Conservation (phyloP, 495 filamentous ascomycete species). For the Amphirosellinia nigrospora region DNA sequence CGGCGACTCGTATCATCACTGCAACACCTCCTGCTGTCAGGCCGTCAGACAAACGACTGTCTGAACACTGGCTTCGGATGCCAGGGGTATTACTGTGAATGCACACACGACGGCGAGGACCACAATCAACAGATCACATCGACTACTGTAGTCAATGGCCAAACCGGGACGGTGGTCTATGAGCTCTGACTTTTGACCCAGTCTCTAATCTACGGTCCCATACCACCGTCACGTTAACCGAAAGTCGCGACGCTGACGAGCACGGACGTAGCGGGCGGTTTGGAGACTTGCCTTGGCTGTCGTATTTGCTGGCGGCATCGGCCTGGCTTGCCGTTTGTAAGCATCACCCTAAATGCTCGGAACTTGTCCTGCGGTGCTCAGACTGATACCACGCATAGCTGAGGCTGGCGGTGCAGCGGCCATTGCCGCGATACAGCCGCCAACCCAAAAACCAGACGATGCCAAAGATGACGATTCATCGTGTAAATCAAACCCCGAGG, state of each 20-base stretch:
- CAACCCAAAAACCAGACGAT: not conserved
- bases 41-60: not conserved
- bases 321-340: not conserved
- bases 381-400: not conserved
- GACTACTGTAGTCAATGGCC: not conserved
- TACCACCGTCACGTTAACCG: not conserved
- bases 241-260: not conserved
- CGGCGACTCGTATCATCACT: not conserved
- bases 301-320: not conserved
- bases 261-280: not conserved
- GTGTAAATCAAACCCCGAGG: not conserved
- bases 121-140: not conserved
- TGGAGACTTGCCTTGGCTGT: slow-evolving; percentile 1
- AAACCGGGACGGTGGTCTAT: not conserved
- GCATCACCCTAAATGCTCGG: no score
- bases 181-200: not conserved
- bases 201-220: not conserved
- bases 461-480: not conserved
- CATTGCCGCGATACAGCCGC: not conserved
- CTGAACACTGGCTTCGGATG: not conserved
- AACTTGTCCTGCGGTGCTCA: no score
- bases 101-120: not conserved
- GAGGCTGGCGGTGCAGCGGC: not conserved
- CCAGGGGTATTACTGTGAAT: not conserved
- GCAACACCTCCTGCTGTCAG: not conserved